Evolutionary conservation across 2,329 filamentous ascomycete genomes (phyloP), one percentile per base, ranked within the genome.

Genomic region (Cercospora canescens): DNA sequence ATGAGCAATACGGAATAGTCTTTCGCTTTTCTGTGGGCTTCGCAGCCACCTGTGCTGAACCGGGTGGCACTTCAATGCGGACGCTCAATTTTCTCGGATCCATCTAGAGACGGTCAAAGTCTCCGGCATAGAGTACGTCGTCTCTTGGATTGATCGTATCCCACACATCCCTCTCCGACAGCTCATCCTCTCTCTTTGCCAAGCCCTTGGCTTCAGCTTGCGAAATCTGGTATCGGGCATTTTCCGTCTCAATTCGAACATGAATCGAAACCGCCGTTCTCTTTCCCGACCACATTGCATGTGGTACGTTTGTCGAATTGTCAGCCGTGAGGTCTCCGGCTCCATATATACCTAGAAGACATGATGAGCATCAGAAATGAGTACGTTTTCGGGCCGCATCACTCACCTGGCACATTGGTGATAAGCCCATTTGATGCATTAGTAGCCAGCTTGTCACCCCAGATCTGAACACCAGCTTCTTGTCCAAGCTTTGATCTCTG

Each of bases 251-350:
- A 14, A 66, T 9, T 3, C 11, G 48, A 11, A 66, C 65, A 34
- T 64, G 65, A 7, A 67, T 45, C 2, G 28, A 39, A 7, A 65
- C 65, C 1, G 30, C 26, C 7, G 65, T 30, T 4, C 56, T 32
- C 30, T 67, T 67, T 18, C 48, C 65, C 14, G 35, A 57, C 57
- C 56, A 64, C 64, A 66, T 66, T 8, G 64, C 64, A 30, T 66
- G 64, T 4, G 55, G 60, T 12, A 66, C 55, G 26, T 66, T 66
- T 4, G 64, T 66, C 21, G 41, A 56, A 21, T 66, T 63, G 18
- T 63, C 60, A 7, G 21, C 37, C 8, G 60, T 66, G 3, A 45
- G 41, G 37, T 66, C 64, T 3, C 64, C 64, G 1, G 60, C 60
- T 1, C 21, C 64, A 35, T 66, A 66, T 8, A 66, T 63, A n/a